Conservation (phyloP, 768 basidiomycete species). For the Hydnomerulius pinastri region DNA sequence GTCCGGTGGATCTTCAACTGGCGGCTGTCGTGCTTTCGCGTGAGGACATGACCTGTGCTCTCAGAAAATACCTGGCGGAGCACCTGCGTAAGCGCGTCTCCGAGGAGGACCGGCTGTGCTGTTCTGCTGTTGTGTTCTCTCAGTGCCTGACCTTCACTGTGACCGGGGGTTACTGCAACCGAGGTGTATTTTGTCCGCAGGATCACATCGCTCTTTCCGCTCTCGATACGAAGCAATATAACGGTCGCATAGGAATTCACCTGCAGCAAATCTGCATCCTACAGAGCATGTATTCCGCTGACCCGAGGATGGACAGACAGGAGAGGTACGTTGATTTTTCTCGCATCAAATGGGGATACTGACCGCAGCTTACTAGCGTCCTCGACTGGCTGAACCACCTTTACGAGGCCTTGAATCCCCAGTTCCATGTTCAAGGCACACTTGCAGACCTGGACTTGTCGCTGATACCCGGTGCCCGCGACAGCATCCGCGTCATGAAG, state of each 20-base stretch:
- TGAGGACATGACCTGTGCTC: slow-evolving; percentile 18
- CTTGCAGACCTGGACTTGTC: slow-evolving; percentile 34
- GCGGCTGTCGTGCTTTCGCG: slow-evolving; percentile 15
- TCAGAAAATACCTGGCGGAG: slow-evolving; percentile 26
- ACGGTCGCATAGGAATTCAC: slow-evolving; percentile 44
- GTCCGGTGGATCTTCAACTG: not conserved
- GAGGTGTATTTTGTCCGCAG: slow-evolving; percentile 34
- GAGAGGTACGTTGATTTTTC: slow-evolving; percentile 5
- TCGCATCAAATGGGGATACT: not conserved
- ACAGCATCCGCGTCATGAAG: slow-evolving; percentile 39
- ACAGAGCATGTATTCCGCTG: slow-evolving; percentile 29
- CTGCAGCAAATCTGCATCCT: slow-evolving; percentile 53
- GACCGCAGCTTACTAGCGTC: not conserved
- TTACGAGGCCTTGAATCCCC: slow-evolving; percentile 52
- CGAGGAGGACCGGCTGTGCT: slow-evolving; percentile 37
- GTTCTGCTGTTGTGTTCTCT: slow-evolving; percentile 32
- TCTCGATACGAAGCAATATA: slow-evolving; percentile 37
- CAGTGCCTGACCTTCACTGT: slow-evolving; percentile 42
- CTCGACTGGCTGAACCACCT: slow-evolving; percentile 45
- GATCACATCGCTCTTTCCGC: slow-evolving; percentile 35
- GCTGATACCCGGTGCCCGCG: slow-evolving; percentile 41
- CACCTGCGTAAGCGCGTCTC: slow-evolving; percentile 31
- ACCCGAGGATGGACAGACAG: not conserved
- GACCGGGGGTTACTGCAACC: slow-evolving; percentile 34
- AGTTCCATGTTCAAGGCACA: slow-evolving; percentile 48